phyloP scores from a whole-genome alignment of 2,329 filamentous ascomycete genomes.

The Monilinia laxa region DNA sequence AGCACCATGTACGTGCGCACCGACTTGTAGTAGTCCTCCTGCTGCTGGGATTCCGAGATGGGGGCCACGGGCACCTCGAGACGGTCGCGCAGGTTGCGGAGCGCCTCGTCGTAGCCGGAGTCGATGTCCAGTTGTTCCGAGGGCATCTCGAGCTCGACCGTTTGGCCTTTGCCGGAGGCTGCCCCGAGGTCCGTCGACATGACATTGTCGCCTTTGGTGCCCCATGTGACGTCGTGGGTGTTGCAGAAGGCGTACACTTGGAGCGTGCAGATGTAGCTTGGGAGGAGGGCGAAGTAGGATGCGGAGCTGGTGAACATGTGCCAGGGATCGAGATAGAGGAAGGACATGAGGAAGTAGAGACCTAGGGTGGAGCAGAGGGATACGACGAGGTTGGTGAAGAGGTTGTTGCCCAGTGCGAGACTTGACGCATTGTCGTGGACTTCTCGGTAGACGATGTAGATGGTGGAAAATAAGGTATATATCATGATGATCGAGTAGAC shows the following conservation, averaged over 20 bases:
- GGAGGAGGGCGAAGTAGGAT: constrained; percentile 91
- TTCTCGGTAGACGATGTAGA: constrained; percentile 88
- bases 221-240: constrained; percentile 98
- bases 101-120: constrained; percentile 92
- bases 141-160: constrained; percentile 96
- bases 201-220: constrained; percentile 97
- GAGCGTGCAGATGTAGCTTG: constrained; percentile 92
- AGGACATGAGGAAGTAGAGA: constrained; percentile 93
- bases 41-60: constrained; percentile 74
- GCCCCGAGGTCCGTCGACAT: constrained; percentile 89
- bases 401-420: constrained; percentile 72
- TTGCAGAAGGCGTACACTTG: constrained; percentile 99
- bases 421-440: constrained; percentile 51
- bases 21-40: constrained; percentile 98
- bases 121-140: constrained; percentile 98
- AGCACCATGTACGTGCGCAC: constrained; percentile 98
- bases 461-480: constrained; percentile 85
- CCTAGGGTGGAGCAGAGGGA: constrained; percentile 86
- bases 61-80: constrained; percentile 70
- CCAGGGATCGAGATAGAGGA: constrained; percentile 97
- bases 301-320: constrained; percentile 93
- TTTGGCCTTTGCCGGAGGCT: constrained; percentile 69
- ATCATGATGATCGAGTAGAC: constrained; percentile 93
- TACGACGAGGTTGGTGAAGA: constrained; percentile 93
- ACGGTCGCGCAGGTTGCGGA: constrained; percentile 91